These are phyloP conservation scores for Tritrichomonas foetus DNA, from an alignment of 208 protist genomes.

Conservation along the genomic window DNA sequence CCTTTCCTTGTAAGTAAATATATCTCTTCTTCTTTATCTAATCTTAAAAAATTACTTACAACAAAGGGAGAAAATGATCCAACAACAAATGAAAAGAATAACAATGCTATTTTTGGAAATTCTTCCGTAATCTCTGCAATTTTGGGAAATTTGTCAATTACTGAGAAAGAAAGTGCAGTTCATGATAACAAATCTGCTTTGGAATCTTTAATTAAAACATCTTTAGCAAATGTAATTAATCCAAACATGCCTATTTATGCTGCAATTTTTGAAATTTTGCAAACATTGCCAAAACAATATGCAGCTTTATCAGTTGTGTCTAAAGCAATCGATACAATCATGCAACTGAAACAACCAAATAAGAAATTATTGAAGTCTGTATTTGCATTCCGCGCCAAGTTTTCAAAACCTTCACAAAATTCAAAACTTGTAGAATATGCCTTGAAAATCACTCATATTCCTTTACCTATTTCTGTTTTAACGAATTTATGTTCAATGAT, in stretches of 20 bases:
- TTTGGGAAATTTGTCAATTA: background rate
- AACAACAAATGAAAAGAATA: background rate
- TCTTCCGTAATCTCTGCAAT: background rate
- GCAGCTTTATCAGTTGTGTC: background rate
- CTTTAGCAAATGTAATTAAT: background rate
- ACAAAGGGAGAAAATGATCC: background rate
- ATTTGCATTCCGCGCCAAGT: background rate
- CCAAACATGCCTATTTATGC: background rate
- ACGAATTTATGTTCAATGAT: background rate
- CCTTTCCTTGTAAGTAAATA: background rate
- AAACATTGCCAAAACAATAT: background rate
- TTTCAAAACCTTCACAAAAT: background rate
- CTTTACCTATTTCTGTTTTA: background rate
- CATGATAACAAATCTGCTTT: background rate
- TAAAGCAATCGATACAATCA: background rate
- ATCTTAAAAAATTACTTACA: background rate
- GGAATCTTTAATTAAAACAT: background rate
- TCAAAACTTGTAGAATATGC: background rate
- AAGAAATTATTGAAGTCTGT: background rate
- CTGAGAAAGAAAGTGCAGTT: background rate
- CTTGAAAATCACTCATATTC: background rate
- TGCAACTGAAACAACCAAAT: background rate
- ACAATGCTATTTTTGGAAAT: background rate
- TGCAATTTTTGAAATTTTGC: background rate
- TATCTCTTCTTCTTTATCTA: background rate